phyloP scores from a whole-genome alignment of 2,329 filamentous ascomycete species.

The Penicillium hesseltinei region DNA sequence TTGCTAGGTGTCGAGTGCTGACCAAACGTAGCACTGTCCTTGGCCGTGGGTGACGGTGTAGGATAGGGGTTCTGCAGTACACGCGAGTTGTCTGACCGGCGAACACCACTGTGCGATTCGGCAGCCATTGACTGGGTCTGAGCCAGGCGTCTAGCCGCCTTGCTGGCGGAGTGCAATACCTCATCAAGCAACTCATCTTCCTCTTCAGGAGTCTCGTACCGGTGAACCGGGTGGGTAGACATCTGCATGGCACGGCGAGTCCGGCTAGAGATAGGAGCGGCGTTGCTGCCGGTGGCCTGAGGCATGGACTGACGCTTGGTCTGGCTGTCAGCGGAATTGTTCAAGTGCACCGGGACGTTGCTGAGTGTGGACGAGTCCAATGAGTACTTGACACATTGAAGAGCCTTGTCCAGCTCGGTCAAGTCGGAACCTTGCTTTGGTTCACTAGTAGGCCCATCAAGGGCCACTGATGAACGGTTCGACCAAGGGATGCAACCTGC shows the following conservation, averaged over 20 bases:
- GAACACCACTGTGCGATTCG: constrained; percentile 57
- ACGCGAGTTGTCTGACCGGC: constrained; percentile 29
- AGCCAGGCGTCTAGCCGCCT: constrained; percentile 70
- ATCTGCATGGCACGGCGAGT: constrained; percentile 72
- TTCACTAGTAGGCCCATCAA: constrained; percentile 59
- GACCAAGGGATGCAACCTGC: constrained; percentile 88
- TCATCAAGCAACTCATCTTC: constrained; percentile 95
- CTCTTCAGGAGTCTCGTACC: constrained; percentile 93
- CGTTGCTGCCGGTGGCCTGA: constrained; percentile 28
- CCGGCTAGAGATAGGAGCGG: constrained; percentile 67
- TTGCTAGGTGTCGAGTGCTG: constrained; percentile 53
- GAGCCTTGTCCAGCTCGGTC: constrained; percentile 60
- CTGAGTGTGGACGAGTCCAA: constrained; percentile 47
- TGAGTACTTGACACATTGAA: constrained; percentile 60
- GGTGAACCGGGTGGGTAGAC: constrained; percentile 70
- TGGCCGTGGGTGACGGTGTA: constrained; percentile 78
- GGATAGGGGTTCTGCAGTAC: constrained; percentile 56
- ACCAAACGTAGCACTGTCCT: constrained; percentile 74
- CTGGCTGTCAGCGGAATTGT: constrained; percentile 30
- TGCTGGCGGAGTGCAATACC: constrained; percentile 73
- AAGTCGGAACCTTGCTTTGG: constrained; percentile 52
- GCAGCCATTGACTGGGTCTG: constrained; percentile 35
- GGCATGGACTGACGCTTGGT: constrained; percentile 43
- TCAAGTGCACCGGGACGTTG: constrained; percentile 39
- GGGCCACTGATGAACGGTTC: constrained; percentile 78